These are phyloP conservation scores for Xylaria digitata DNA, from an alignment of 2,329 filamentous ascomycete genomes.

Conservation along the genomic window DNA sequence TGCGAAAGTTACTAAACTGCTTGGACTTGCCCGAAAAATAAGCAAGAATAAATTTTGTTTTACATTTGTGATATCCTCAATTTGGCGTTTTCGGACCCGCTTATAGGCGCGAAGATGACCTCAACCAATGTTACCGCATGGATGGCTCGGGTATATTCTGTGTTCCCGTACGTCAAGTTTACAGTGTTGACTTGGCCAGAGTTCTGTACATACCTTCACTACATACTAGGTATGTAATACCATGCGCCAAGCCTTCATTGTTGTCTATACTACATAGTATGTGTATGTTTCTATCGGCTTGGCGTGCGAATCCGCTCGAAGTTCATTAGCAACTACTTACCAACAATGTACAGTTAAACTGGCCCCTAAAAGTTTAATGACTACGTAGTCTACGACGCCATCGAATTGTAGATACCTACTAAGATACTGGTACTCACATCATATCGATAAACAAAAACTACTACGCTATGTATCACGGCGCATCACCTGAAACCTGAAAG, in stretches of 20 bases:
- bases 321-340: background rate
- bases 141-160: constrained; percentile 13
- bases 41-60: background rate
- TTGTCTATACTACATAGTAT: background rate
- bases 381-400: background rate
- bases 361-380: background rate
- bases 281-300: background rate
- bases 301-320: background rate
- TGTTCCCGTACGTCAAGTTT: constrained; percentile 1
- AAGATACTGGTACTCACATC: constrained; percentile 4
- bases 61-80: constrained; percentile 1
- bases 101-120: constrained; percentile 1
- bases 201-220: background rate
- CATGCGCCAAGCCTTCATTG: background rate
- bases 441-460: constrained; percentile 11
- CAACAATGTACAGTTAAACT: no score
- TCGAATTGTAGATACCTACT: background rate
- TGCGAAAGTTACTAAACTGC: background rate
- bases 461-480: no score
- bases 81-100: background rate
- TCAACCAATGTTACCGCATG: constrained; percentile 7
- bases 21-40: background rate
- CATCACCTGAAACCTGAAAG: constrained; percentile 33
- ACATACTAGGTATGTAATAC: background rate
- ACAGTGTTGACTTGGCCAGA: background rate